Evolutionary conservation across 192 early-diverging fungal species (phyloP).

Genomic region (Haplosporangium gracile): DNA sequence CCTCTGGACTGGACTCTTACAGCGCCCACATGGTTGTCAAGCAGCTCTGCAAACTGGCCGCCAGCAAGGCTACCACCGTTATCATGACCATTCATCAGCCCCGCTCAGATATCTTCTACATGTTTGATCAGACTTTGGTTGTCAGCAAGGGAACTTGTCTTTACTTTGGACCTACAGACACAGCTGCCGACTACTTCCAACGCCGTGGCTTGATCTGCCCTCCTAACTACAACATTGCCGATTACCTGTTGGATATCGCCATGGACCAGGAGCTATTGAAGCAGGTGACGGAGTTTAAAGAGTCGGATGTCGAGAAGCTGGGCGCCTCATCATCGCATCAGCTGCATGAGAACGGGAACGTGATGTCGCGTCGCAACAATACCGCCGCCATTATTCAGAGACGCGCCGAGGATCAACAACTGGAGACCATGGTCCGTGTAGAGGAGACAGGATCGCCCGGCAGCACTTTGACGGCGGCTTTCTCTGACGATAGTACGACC

Average conservation of each 20-base stretch:
- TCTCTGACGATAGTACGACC: too few species aligned
- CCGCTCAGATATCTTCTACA: slow-evolving; percentile 61
- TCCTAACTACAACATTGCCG: slow-evolving; percentile 55
- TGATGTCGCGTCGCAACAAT: neutral
- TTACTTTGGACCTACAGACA: slow-evolving; percentile 54
- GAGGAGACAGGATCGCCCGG: slow-evolving; percentile 6
- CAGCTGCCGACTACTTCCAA: slow-evolving; percentile 55
- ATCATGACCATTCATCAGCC: slow-evolving; percentile 66
- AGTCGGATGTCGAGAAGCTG: neutral
- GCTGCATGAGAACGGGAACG: neutral
- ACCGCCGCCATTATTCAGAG: neutral
- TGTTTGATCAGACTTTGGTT: slow-evolving; percentile 58
- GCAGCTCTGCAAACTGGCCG: slow-evolving; percentile 69
- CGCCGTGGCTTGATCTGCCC: slow-evolving; percentile 52
- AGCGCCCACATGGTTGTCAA: slow-evolving; percentile 76
- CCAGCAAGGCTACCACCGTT: slow-evolving; percentile 60
- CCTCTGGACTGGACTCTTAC: slow-evolving; percentile 82
- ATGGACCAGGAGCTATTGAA: slow-evolving; percentile 27
- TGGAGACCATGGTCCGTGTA: slow-evolving; percentile 3
- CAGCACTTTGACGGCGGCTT: too few species aligned
- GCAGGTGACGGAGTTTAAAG: slow-evolving; percentile 9
- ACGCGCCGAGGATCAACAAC: neutral
- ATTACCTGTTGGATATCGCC: slow-evolving; percentile 47
- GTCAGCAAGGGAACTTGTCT: slow-evolving; percentile 52
- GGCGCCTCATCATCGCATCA: neutral